Evolutionary conservation across 202 grass and related monocot species (phyloP).

Genomic region (Tripidium arundinaceum): DNA sequence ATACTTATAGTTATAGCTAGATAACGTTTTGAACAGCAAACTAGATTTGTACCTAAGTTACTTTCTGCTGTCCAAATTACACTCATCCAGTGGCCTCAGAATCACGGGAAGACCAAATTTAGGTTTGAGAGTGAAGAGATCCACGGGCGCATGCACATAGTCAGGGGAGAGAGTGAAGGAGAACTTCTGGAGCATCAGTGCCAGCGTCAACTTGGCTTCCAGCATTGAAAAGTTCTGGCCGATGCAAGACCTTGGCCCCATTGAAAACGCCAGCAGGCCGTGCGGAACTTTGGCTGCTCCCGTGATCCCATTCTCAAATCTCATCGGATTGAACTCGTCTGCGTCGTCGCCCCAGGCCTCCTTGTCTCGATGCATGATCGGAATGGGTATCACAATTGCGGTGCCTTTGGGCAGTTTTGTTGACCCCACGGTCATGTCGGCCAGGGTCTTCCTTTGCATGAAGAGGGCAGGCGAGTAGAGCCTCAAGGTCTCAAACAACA

Average conservation of each 20-base stretch:
- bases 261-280: slow-evolving; percentile 32
- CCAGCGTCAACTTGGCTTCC: slow-evolving; percentile 40
- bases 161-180: slow-evolving; percentile 29
- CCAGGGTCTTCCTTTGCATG: slow-evolving; percentile 17
- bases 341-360: slow-evolving; percentile 28
- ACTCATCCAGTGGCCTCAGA: not conserved
- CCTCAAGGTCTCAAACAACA: slow-evolving; percentile 42
- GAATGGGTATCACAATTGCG: slow-evolving; percentile 17
- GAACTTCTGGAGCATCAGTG: slow-evolving; percentile 31
- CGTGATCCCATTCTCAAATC: slow-evolving; percentile 32
- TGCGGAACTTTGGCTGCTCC: slow-evolving; percentile 30
- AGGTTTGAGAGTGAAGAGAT: slow-evolving; percentile 15
- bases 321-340: slow-evolving; percentile 38
- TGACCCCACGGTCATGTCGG: slow-evolving; percentile 30
- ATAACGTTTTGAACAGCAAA: too few species aligned
- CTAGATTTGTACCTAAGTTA: too few species aligned
- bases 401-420: slow-evolving; percentile 20
- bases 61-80: not conserved
- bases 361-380: slow-evolving; percentile 35
- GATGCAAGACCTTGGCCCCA: slow-evolving; percentile 47
- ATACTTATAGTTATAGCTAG: too few species aligned
- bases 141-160: slow-evolving; percentile 39
- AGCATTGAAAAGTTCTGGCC: slow-evolving; percentile 44
- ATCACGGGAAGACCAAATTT: slow-evolving; percentile 44
- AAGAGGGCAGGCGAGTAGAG: slow-evolving; percentile 44